A percentile compares a stretch with the other conserved stretches of the same genome.
phyloP scores from a whole-genome alignment of 495 filamentous ascomycete genomes.

The Talaromyces borbonicus region DNA sequence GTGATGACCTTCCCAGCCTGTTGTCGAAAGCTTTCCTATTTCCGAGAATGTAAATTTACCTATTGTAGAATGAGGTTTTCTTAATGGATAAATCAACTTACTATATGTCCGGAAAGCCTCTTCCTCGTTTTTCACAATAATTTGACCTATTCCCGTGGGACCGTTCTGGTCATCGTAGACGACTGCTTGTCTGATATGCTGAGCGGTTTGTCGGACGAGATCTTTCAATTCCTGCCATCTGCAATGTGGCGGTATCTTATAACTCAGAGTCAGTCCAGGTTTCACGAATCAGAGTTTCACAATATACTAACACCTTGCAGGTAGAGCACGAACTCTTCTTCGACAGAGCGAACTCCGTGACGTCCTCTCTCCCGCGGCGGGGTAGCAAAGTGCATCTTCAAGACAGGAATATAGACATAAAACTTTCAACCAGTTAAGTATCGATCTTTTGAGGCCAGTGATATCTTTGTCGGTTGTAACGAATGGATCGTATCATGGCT shows the following conservation, averaged over 20 bases:
- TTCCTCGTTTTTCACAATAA: slow-evolving; percentile 40
- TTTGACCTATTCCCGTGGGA: slow-evolving; percentile 37
- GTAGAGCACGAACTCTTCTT: slow-evolving; percentile 39
- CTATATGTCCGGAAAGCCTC: slow-evolving; percentile 40
- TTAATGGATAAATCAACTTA: slow-evolving; percentile 13
- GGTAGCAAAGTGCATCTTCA: background rate
- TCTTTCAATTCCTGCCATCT: slow-evolving; percentile 43
- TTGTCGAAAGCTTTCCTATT: slow-evolving; percentile 32
- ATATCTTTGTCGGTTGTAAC: too few relatives aligned
- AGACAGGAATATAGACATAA: slow-evolving; percentile 6
- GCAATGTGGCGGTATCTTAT: slow-evolving; percentile 37
- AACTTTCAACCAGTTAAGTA: too few relatives aligned
- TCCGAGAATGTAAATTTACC: too few relatives aligned
- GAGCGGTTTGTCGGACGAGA: slow-evolving; percentile 35
- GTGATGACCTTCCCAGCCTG: slow-evolving; percentile 38
- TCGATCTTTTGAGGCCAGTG: too few relatives aligned
- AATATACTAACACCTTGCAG: slow-evolving; percentile 32
- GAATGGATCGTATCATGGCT: too few relatives aligned
- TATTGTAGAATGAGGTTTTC: background rate
- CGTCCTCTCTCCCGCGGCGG: slow-evolving; percentile 22
- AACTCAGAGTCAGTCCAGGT: slow-evolving; percentile 7
- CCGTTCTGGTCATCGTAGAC: slow-evolving; percentile 40
- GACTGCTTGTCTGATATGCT: slow-evolving; percentile 39
- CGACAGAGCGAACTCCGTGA: slow-evolving; percentile 23
- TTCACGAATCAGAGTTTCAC: background rate